phyloP scores from a whole-genome alignment of 352 stramenopile genomes.

The Hyaloperonospora brassicae region DNA sequence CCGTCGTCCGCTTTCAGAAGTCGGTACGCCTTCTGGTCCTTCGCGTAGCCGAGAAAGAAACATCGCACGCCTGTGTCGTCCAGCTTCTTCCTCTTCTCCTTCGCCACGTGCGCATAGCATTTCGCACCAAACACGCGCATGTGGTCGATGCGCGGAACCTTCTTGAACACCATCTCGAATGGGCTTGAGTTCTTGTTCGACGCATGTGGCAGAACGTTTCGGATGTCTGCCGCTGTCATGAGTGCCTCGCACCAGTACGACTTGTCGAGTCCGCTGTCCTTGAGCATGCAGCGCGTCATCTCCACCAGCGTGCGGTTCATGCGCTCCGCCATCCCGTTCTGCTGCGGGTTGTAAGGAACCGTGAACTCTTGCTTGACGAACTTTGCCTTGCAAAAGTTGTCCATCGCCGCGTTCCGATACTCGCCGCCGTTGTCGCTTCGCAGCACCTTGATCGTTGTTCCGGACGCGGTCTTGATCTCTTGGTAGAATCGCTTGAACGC shows the following conservation, averaged over 20 bases:
- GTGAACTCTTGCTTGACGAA: background rate
- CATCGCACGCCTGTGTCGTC: background rate
- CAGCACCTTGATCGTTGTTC: no score
- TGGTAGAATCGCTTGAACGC: no score
- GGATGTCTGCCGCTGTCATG: background rate
- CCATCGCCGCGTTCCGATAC: background rate
- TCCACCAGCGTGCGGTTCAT: background rate
- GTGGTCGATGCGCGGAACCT: background rate
- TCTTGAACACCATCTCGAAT: background rate
- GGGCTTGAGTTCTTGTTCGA: background rate
- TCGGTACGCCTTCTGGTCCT: background rate
- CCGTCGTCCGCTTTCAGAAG: background rate
- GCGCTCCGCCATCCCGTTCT: background rate
- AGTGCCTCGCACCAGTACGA: background rate
- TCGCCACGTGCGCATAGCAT: background rate
- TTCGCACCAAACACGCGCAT: background rate
- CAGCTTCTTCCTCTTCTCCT: background rate
- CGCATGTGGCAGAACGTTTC: background rate
- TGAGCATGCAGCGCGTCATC: conserved; percentile 2
- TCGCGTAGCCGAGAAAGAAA: background rate
- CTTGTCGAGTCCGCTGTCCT: conserved; percentile 1
- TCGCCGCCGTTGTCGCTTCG: background rate
- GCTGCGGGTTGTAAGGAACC: background rate
- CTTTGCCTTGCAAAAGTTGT: background rate
- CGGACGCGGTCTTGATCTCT: no score